Evolutionary conservation across 2,329 filamentous ascomycete species (phyloP).

Genomic region (Diaporthe amygdali): DNA sequence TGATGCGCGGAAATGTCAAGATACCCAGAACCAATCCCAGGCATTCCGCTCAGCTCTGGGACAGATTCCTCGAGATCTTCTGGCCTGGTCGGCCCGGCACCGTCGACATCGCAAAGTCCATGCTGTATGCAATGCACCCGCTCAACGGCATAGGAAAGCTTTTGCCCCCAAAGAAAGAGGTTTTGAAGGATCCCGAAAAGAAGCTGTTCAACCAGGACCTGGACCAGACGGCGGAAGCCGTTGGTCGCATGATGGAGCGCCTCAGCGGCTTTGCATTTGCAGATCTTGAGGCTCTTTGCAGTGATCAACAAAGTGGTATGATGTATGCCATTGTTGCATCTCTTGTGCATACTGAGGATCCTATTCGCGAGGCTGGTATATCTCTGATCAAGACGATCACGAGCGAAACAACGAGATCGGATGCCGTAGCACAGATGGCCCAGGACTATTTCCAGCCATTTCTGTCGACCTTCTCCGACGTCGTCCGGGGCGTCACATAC

Average conservation of each 20-base stretch:
- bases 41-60: constrained; percentile 80
- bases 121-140: constrained; percentile 72
- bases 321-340: constrained; percentile 78
- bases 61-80: constrained; percentile 65
- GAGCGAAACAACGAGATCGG: constrained; percentile 61
- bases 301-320: constrained; percentile 61
- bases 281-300: constrained; percentile 73
- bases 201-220: constrained; percentile 81
- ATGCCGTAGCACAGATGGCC: constrained; percentile 54
- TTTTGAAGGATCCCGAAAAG: constrained; percentile 51
- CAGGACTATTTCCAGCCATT: constrained; percentile 49
- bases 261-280: constrained; percentile 76
- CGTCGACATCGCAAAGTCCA: constrained; percentile 74
- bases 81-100: constrained; percentile 57
- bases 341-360: constrained; percentile 80
- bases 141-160: constrained; percentile 81
- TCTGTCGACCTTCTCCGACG: constrained; percentile 49
- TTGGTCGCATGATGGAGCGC: constrained; percentile 78
- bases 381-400: constrained; percentile 85
- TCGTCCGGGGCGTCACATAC: constrained; percentile 49
- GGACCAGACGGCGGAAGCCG: constrained; percentile 55
- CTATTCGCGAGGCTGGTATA: constrained; percentile 79
- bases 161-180: constrained; percentile 54
- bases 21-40: constrained; percentile 72
- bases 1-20: constrained; percentile 59